Base-by-base conservation (phyloP, 2,329 filamentous ascomycete genomes). In the Botrytis fragariae region DNA sequence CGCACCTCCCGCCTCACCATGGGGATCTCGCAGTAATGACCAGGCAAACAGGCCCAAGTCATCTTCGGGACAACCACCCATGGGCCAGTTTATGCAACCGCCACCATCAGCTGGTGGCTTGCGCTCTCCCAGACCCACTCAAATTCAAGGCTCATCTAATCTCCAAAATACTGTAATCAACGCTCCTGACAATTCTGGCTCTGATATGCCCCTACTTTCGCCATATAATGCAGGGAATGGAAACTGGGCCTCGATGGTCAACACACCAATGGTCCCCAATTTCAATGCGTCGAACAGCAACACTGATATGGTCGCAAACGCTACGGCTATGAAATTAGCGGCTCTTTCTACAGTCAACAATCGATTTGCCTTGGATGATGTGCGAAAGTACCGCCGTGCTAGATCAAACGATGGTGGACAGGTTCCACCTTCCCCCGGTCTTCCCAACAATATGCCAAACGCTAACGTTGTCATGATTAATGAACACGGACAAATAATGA, bases 231-330 rank as follows among this genome's bases (percentile, higher is more conserved):
- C 91, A 51, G 88, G 91, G 70, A 94, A 94, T 81, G 94, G 93
- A 73, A 98, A 96, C 85, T 99, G 96, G 96, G 96, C 96, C 37
- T 98, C 96, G 14, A 97, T 98, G 93, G 91, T 97, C 76, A 98
- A 97, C 84, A 99, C 96, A 3, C 96, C 96, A 3, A 97, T 98
- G 92, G 93, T 95, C 8, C 85, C 93, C 59, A 95, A 91, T 77
- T 99, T 98, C 83, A 91, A 88, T 76, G 82, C 83, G 44, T 84
- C 87, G 74, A 86, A 86, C 78, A 83, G 80, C 72, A 84, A 86
- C 25, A 83, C 82, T 25, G 96, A 99, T 80, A 98, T 98, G 95
- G 92, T 99, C 73, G 96, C 96, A 74, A 99, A 98, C 81, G 96
- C 96, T 39, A 98, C 96, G 25, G 96, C 96, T 35, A 99, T 99